Conservation (phyloP, 306 rosid species). For the Trifolium dubium region DNA sequence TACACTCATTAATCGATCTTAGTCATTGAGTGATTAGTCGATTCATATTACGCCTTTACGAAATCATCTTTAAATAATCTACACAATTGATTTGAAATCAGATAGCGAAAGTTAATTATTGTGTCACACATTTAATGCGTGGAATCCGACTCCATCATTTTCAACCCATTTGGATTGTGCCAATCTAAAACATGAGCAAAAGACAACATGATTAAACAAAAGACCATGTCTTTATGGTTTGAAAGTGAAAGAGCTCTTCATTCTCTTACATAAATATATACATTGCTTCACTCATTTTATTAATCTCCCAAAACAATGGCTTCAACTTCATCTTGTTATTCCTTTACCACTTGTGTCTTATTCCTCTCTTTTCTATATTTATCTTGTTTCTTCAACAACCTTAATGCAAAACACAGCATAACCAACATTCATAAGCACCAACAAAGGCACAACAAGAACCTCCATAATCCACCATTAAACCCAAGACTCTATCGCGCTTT, state of each 20-base stretch:
- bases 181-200: conserved; percentile 42
- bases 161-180: conserved; percentile 41
- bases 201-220: conserved; percentile 58
- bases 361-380: conserved; percentile 50
- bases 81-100: neutral
- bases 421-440: conserved; percentile 38
- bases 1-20: neutral
- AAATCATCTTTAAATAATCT: neutral
- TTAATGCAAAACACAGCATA: conserved; percentile 57
- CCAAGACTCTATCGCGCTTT: conserved; percentile 69
- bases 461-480: conserved; percentile 44
- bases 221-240: conserved; percentile 44
- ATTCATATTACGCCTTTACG: neutral
- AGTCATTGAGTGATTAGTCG: neutral
- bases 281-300: conserved; percentile 37
- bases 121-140: neutral
- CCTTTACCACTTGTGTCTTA: conserved; percentile 35
- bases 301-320: conserved; percentile 57
- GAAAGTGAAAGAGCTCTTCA: conserved; percentile 45
- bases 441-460: conserved; percentile 19
- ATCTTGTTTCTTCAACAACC: conserved; percentile 52
- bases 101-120: neutral
- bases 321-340: conserved; percentile 42
- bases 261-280: conserved; percentile 43
- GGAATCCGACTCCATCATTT: conserved; percentile 33